Conservation (phyloP, 2,329 filamentous ascomycete species). For the Polytolypa hystricis region DNA sequence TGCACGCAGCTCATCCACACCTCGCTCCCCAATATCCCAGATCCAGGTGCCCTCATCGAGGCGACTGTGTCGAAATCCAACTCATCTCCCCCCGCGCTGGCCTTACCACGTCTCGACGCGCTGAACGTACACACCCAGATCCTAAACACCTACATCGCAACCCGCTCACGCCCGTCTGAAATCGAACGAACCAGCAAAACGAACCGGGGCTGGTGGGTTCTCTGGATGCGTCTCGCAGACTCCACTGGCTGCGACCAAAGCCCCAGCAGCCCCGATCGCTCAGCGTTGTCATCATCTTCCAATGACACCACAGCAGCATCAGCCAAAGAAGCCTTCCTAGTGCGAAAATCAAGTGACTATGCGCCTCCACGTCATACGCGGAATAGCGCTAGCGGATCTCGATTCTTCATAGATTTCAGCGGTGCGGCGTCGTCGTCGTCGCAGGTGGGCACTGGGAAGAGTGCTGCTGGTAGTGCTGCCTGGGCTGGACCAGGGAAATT, state of each 20-base stretch:
- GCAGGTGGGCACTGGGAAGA: conserved; percentile 16
- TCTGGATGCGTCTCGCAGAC: conserved; percentile 48
- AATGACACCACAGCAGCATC: background rate
- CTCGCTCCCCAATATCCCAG: conserved; percentile 53
- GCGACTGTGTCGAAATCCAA: conserved; percentile 4
- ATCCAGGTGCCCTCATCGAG: conserved; percentile 33
- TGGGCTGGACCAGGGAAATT: conserved; percentile 24
- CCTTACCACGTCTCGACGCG: conserved; percentile 47
- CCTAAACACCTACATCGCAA: conserved; percentile 44
- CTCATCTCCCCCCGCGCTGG: conserved; percentile 8
- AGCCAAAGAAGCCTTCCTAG: conserved; percentile 34
- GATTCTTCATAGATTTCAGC: conserved; percentile 32
- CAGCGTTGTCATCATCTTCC: background rate
- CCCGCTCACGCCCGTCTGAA: conserved; percentile 37
- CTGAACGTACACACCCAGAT: conserved; percentile 52
- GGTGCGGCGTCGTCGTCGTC: conserved; percentile 19
- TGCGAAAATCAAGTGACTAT: conserved; percentile 36
- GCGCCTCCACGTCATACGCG: conserved; percentile 22
- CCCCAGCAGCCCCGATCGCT: background rate
- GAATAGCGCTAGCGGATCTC: conserved; percentile 19
- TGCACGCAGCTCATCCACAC: conserved; percentile 47
- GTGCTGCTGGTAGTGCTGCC: conserved; percentile 4
- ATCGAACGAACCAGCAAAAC: conserved; percentile 53
- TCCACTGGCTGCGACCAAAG: conserved; percentile 6
- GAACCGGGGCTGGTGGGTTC: conserved; percentile 54